Conservation (phyloP, 768 basidiomycete genomes). For the Tubosaeta brunneosetosa region DNA sequence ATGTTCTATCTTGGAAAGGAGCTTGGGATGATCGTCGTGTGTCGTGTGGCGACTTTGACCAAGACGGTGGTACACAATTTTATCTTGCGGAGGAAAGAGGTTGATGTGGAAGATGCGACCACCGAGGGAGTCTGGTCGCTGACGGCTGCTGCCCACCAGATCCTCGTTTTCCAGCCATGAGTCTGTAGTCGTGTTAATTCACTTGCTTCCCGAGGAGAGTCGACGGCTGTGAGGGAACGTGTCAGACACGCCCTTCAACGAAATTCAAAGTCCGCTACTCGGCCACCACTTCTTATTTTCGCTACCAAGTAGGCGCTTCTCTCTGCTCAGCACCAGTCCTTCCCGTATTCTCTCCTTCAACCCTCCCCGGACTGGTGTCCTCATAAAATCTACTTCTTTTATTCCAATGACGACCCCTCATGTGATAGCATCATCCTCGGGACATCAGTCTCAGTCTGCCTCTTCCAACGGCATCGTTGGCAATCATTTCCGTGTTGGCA, state of each 20-base stretch:
- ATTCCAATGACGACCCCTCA: constrained; percentile 71
- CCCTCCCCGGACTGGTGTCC: constrained; percentile 28
- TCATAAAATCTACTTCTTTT: constrained; percentile 1
- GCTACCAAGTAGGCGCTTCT: constrained; percentile 17
- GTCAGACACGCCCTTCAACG: constrained; percentile 21
- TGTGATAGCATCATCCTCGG: constrained; percentile 75
- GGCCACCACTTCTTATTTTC: constrained; percentile 26
- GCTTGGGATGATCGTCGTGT: constrained; percentile 27
- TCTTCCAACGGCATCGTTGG: constrained; percentile 72
- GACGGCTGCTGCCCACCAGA: constrained; percentile 28
- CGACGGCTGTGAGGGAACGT: constrained; percentile 22
- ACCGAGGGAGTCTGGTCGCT: constrained; percentile 29
- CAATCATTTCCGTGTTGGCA: constrained; percentile 82
- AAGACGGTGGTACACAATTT: constrained; percentile 27
- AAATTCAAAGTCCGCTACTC: constrained; percentile 32
- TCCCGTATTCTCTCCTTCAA: constrained; percentile 21
- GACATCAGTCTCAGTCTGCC: constrained; percentile 59
- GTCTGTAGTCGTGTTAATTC: not conserved
- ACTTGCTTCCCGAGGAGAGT: not conserved
- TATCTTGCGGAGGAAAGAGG: constrained; percentile 28
- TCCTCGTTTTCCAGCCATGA: constrained; percentile 26
- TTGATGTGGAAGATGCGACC: constrained; percentile 25
- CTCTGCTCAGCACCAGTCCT: constrained; percentile 22
- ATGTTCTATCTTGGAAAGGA: constrained; percentile 27
- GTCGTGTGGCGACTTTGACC: constrained; percentile 13